These are phyloP conservation scores for Sarocladium kiliense DNA, from an alignment of 2,329 filamentous ascomycete genomes.

Conservation along the genomic window DNA sequence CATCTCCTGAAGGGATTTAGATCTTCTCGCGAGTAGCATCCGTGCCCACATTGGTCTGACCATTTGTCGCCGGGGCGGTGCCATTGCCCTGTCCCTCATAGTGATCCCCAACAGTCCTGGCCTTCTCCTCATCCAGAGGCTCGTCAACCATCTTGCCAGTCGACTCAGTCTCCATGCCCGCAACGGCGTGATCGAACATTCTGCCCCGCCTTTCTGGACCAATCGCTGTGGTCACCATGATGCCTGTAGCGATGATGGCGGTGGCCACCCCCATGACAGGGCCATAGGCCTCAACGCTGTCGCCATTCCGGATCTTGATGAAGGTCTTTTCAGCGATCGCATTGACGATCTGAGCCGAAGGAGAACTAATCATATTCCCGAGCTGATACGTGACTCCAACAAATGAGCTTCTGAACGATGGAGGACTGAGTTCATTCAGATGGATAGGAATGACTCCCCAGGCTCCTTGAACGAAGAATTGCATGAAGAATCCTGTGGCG, in stretches of 20 bases:
- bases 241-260: constrained; percentile 68
- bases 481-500: constrained; percentile 62
- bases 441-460: constrained; percentile 69
- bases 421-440: constrained; percentile 67
- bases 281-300: constrained; percentile 63
- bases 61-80: background rate
- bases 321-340: constrained; percentile 61
- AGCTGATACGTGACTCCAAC: constrained; percentile 69
- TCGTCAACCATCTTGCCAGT: constrained; percentile 23
- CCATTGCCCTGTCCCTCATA: background rate
- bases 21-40: constrained; percentile 1
- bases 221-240: constrained; percentile 60
- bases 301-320: constrained; percentile 47
- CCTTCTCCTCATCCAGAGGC: constrained; percentile 24
- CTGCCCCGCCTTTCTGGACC: constrained; percentile 72
- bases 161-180: constrained; percentile 25
- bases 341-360: constrained; percentile 72
- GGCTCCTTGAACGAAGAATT: constrained; percentile 62
- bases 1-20: too few relatives aligned
- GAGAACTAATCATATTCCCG: constrained; percentile 69
- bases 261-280: constrained; percentile 72
- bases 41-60: background rate
- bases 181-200: constrained; percentile 57
- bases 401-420: constrained; percentile 65
- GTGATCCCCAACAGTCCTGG: background rate